Conservation (phyloP, 2,329 filamentous ascomycete genomes). For the Cercospora sojina region DNA sequence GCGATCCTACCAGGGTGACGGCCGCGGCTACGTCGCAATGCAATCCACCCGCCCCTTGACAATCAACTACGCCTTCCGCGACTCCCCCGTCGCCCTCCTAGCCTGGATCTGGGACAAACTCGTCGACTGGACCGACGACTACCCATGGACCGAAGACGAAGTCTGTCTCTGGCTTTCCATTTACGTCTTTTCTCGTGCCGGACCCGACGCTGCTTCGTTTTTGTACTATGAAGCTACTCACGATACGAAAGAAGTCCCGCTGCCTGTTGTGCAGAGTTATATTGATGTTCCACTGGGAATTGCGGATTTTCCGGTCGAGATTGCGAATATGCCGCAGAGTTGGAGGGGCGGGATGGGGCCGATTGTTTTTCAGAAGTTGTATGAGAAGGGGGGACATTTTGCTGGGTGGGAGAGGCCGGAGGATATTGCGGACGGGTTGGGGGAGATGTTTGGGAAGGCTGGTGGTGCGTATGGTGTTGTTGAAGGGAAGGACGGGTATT, state of each 20-base stretch:
- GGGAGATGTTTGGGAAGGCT: conserved; percentile 24
- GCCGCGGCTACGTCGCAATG: conserved; percentile 57
- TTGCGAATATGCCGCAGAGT: conserved; percentile 45
- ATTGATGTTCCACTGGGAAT: conserved; percentile 54
- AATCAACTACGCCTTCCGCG: conserved; percentile 65
- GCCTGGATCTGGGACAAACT: conserved; percentile 82
- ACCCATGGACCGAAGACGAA: conserved; percentile 73
- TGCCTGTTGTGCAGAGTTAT: conserved; percentile 42
- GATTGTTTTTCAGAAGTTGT: conserved; percentile 56
- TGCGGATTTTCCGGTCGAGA: conserved; percentile 60
- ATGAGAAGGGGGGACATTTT: conserved; percentile 58
- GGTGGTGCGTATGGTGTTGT: conserved; percentile 23
- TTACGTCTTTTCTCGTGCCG: conserved; percentile 69
- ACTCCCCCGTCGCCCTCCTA: conserved; percentile 65
- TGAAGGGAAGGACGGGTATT: conserved; percentile 15
- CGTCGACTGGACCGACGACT: conserved; percentile 70
- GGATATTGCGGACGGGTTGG: conserved; percentile 20
- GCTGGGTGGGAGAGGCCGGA: conserved; percentile 48
- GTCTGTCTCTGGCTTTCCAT: conserved; percentile 71
- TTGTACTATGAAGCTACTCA: conserved; percentile 71
- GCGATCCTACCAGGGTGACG: too few relatives aligned
- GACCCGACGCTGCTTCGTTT: conserved; percentile 63
- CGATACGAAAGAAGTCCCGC: conserved; percentile 27
- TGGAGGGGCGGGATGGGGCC: conserved; percentile 59
- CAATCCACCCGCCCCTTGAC: conserved; percentile 72